Evolutionary conservation across 768 basidiomycete genomes (phyloP).

Genomic region (Calocybe gangraenosa): DNA sequence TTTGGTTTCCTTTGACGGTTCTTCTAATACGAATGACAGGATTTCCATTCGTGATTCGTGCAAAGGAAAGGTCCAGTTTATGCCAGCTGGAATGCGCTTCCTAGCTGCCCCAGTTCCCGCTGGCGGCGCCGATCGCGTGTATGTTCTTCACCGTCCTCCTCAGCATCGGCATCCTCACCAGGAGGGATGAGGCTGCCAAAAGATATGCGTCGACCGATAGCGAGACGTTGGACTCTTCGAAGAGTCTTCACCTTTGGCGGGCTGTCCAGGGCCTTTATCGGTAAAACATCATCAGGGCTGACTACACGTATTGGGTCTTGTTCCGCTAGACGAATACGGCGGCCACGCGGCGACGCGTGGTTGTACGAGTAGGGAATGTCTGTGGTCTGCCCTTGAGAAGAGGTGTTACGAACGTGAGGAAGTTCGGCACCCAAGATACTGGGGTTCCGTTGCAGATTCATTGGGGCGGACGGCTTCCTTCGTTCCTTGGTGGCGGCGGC

Average conservation of each 20-base stretch:
- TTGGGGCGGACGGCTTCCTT: conserved; percentile 27
- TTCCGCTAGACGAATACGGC: conserved; percentile 6
- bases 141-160: conserved; percentile 28
- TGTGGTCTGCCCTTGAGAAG: conserved; percentile 12
- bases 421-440: conserved; percentile 68
- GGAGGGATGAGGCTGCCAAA: conserved; percentile 50
- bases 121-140: conserved; percentile 15
- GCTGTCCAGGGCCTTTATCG: conserved; percentile 8
- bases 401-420: conserved; percentile 32
- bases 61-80: conserved; percentile 20
- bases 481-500: conserved; percentile 4
- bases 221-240: conserved; percentile 44
- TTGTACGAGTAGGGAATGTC: conserved; percentile 7
- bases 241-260: conserved; percentile 38
- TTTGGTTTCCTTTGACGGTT: not conserved
- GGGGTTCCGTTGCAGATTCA: conserved; percentile 56
- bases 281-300: conserved; percentile 11
- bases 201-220: conserved; percentile 56
- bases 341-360: conserved; percentile 11
- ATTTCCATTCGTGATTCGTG: no score
- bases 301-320: not conserved
- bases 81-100: conserved; percentile 69
- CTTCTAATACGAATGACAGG: no score
- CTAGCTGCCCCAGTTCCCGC: conserved; percentile 35
- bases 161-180: conserved; percentile 32